phyloP scores from a whole-genome alignment of 371 early-diverging fungal species.

The Syncephalis plumigaleata region DNA sequence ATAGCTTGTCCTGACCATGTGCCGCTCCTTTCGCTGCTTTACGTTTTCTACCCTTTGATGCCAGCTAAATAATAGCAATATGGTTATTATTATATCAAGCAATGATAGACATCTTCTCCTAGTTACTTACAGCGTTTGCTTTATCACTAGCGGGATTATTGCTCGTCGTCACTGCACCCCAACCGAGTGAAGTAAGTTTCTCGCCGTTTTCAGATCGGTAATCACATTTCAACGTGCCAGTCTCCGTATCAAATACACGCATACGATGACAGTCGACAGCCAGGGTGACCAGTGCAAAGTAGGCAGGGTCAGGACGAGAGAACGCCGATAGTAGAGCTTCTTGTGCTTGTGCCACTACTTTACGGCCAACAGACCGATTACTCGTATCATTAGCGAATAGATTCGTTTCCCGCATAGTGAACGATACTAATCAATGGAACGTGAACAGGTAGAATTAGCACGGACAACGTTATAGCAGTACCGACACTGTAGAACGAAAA shows the following conservation, averaged over 20 bases:
- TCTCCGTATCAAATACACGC: constrained; percentile 47
- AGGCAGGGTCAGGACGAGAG: constrained; percentile 28
- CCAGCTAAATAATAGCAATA: no score
- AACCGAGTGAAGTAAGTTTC: constrained; percentile 36
- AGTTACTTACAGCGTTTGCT: constrained; percentile 5
- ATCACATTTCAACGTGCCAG: constrained; percentile 41
- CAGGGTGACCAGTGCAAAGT: constrained; percentile 50
- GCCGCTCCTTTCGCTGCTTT: constrained; percentile 5
- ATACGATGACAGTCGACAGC: constrained; percentile 51
- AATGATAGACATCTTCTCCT: constrained; percentile 13
- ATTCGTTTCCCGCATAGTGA: no score
- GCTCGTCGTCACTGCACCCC: constrained; percentile 18
- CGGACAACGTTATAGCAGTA: no score
- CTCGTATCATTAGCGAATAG: no score
- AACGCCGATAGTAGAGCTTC: constrained; percentile 18
- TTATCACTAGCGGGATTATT: no score
- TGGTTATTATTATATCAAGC: no score
- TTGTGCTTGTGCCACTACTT: no score
- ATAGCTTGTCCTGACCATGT: constrained; percentile 11
- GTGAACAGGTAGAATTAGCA: no score
- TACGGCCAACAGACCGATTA: no score
- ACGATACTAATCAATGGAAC: no score
- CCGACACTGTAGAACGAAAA: no score
- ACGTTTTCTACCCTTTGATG: not conserved
- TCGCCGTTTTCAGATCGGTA: constrained; percentile 33